These are phyloP conservation scores for Colletotrichum salicis DNA, from an alignment of 2,329 filamentous ascomycete genomes.

Conservation along the genomic window DNA sequence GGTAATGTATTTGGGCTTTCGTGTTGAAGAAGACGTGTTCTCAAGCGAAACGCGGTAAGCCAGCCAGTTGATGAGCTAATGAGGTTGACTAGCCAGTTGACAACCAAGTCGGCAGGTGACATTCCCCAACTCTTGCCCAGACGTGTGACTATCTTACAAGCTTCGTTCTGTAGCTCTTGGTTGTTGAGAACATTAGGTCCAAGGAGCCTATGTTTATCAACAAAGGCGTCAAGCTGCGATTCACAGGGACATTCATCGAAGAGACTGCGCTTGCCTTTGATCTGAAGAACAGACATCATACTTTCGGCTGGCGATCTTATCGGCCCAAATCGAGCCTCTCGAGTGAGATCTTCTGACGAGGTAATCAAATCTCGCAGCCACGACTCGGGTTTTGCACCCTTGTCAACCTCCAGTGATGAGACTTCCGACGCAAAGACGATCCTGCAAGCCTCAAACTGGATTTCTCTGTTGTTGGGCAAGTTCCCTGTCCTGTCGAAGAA, in stretches of 20 bases:
- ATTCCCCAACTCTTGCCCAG: slow-evolving; percentile 27
- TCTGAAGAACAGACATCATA: slow-evolving; percentile 38
- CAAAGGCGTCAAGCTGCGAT: slow-evolving; percentile 22
- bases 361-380: slow-evolving; percentile 43
- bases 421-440: slow-evolving; percentile 43
- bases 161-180: slow-evolving; percentile 37
- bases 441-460: slow-evolving; percentile 42
- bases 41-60: slow-evolving; percentile 10
- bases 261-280: slow-evolving; percentile 41
- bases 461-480: slow-evolving; percentile 36
- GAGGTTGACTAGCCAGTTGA: slow-evolving; percentile 27
- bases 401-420: neutral
- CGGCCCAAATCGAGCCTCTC: slow-evolving; percentile 38
- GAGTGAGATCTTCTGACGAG: slow-evolving; percentile 24
- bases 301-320: slow-evolving; percentile 40
- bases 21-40: neutral
- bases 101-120: slow-evolving; percentile 22
- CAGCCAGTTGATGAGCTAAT: slow-evolving; percentile 26
- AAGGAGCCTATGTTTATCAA: slow-evolving; percentile 5
- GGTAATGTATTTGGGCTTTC: neutral
- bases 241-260: slow-evolving; percentile 43
- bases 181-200: slow-evolving; percentile 9
- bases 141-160: slow-evolving; percentile 31
- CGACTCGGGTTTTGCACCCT: neutral
- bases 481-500: slow-evolving; percentile 37